Conservation (phyloP, 2,329 filamentous ascomycete genomes). For the Neofusicoccum ribis region DNA sequence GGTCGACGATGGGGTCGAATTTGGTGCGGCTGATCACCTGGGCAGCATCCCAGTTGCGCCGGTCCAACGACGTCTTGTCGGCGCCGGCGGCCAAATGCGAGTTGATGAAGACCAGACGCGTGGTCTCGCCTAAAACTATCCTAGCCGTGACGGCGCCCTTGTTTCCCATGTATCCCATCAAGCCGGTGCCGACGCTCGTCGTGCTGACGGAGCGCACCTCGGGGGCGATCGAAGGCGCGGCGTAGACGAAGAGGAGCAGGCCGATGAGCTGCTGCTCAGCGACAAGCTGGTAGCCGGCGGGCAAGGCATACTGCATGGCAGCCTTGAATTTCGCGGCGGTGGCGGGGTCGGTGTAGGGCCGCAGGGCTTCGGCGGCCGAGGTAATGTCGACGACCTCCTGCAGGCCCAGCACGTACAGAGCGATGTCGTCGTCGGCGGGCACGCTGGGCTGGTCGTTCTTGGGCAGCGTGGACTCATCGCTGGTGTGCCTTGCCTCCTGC, state of each 20-base stretch:
- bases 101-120: conserved; percentile 85
- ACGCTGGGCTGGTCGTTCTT: conserved; percentile 48
- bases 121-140: conserved; percentile 85
- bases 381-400: conserved; percentile 91
- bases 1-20: conserved; percentile 71
- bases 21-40: conserved; percentile 76
- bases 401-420: conserved; percentile 84
- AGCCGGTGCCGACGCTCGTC: conserved; percentile 79
- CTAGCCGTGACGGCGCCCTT: conserved; percentile 86
- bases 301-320: conserved; percentile 71
- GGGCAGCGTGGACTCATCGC: conserved; percentile 46
- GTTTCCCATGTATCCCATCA: conserved; percentile 93
- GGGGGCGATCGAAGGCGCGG: conserved; percentile 71
- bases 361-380: conserved; percentile 75
- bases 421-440: conserved; percentile 68
- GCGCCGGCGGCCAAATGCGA: conserved; percentile 86
- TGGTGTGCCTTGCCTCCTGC: conserved; percentile 49
- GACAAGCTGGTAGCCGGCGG: conserved; percentile 73
- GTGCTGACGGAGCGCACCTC: conserved; percentile 81
- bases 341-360: conserved; percentile 71
- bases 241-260: conserved; percentile 80
- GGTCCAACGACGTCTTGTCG: conserved; percentile 73
- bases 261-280: conserved; percentile 85
- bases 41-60: conserved; percentile 84
- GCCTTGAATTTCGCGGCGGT: conserved; percentile 78